Evolutionary conservation across 768 basidiomycete genomes (phyloP), one percentile per base, ranked within the genome.

Genomic region (Rhizopogon salebrosus): DNA sequence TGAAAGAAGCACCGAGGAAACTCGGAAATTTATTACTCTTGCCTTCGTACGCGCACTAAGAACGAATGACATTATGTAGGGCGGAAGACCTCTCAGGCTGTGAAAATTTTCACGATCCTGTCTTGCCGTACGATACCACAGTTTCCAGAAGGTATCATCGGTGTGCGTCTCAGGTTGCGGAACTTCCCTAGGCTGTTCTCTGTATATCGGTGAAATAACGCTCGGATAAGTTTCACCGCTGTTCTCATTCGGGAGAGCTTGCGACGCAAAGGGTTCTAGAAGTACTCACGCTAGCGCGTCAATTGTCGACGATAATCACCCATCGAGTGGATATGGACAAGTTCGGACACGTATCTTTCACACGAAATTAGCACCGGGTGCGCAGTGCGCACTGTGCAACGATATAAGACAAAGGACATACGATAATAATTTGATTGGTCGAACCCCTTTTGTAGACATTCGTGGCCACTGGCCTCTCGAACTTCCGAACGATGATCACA

Each of bases 251-350:
- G 84, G 79, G 78, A 83, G 41, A 98, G 75, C 64, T 85, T 83
- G 46, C 94, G 80, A 31, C 95, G 81, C 40, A 97, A 76, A 0
- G 88, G n/a, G n/a, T n/a, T n/a, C n/a, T 79, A 2, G 92, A 78
- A 9, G 23, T 1, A 77, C 89, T 48, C 59, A 92, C 90, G 58
- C 98, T 92, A 41, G 95, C 93, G 34, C 85, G 77, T 31, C 82
- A 77, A 63, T 98, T 95, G 62, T 97, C 95, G 35, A 97, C 91
- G 49, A 95, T 90, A 93, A 97, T 95, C 22, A 95, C 65, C 73
- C 92, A n/a, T 93, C 23, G 82, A 83, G 65, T 93, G 90, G 54
- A 93, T 92, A 60, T 92, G 92, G 18, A 87, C 69, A 59, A 88
- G 56, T 69, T 91, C 87, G 18, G 85, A 83, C 18, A 90, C 82